Base-by-base conservation (phyloP, 495 filamentous ascomycete genomes). In the Annulohypoxylon bovei region DNA sequence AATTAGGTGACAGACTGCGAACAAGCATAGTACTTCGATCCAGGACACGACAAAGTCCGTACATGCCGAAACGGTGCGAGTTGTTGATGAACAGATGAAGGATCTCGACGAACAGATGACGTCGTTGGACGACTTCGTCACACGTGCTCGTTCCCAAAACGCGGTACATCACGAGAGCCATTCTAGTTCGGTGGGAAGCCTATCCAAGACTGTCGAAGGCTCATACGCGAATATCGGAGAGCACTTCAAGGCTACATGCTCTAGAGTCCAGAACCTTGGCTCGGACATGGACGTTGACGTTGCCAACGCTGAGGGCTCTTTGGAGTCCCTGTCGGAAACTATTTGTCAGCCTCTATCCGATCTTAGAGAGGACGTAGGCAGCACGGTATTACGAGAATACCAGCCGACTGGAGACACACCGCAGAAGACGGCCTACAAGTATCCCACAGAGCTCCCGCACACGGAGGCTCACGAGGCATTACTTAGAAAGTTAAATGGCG, bases 51-150 rank as follows among this genome's bases (percentile, higher is more conserved):
- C 94, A 1, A 90, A 91, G 59, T 92, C 93, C 0, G 93, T 98
- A 8, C 93, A 98, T 65, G 90, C 92, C n/a, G 91, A 97, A 79
- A 97, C 94, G 0, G 88, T 97, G 18, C 89, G 89, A 0, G 95
- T 97, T 70, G 95, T 98, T 8, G 91, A 94, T 75, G 90, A 89
- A 25, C 96, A 98, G 78, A 91, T 97, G 81, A 85, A 85, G 39
- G 90, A 96, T 62, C 91, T 99, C 80, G 90, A 91, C 62, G 84
- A 83, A 6, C 93, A 98, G 79, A 95, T 99, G 88, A 86, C 86
- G 68, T 91, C 92, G 6, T 84, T 98, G 5, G 95, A 97, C 79
- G 92, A 93, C 65, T 97, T 97, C 68, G 92, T 98, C 33, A 84
- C 91, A 27, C 91, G 92, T 46, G 93, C 96, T 12, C 88, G 90